Percentiles rank a stretch among this genome's conserved stretches.
Conservation (phyloP, 371 early-diverging fungal genomes). For the Mortierella sp. region DNA sequence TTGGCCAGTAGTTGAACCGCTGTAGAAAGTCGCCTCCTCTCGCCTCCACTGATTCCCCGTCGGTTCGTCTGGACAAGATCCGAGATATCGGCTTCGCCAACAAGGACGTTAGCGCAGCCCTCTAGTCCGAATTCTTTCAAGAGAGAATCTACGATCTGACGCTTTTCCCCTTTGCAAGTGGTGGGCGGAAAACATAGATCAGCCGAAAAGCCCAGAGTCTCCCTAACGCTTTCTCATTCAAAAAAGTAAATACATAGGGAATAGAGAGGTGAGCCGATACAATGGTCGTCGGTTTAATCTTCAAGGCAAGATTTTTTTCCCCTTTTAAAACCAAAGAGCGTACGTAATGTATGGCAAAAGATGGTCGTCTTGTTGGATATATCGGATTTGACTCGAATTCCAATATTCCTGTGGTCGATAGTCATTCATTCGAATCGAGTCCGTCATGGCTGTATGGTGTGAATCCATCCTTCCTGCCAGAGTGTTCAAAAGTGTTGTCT, state of each 20-base stretch:
- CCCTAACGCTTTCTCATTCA: constrained; percentile 14
- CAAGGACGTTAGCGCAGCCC: constrained; percentile 17
- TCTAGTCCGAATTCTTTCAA: constrained; percentile 16
- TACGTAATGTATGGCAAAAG: constrained; percentile 24
- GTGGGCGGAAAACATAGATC: constrained; percentile 9
- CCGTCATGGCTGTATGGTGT: constrained; percentile 2
- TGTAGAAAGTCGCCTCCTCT: constrained; percentile 73
- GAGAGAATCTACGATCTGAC: constrained; percentile 2
- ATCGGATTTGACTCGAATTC: constrained; percentile 13
- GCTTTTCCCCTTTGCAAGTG: constrained; percentile 1
- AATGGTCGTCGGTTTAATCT: too few relatives aligned
- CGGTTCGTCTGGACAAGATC: constrained; percentile 1
- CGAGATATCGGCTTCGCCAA: constrained; percentile 16
- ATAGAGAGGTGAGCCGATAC: too few relatives aligned
- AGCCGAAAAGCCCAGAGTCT: constrained; percentile 20
- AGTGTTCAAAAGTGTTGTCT: constrained; percentile 27
- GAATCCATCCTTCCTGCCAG: constrained; percentile 20
- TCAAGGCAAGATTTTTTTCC: too few relatives aligned
- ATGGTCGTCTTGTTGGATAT: constrained; percentile 30
- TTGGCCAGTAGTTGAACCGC: constrained; percentile 70
- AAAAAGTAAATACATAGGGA: too few relatives aligned
- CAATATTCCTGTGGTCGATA: constrained; percentile 3
- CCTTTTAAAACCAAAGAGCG: not conserved
- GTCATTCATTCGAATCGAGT: constrained; percentile 14
- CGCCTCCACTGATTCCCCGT: constrained; percentile 53